Evolutionary conservation across 2,329 filamentous ascomycete genomes (phyloP).

Genomic region (Nigrospora sphaerica): DNA sequence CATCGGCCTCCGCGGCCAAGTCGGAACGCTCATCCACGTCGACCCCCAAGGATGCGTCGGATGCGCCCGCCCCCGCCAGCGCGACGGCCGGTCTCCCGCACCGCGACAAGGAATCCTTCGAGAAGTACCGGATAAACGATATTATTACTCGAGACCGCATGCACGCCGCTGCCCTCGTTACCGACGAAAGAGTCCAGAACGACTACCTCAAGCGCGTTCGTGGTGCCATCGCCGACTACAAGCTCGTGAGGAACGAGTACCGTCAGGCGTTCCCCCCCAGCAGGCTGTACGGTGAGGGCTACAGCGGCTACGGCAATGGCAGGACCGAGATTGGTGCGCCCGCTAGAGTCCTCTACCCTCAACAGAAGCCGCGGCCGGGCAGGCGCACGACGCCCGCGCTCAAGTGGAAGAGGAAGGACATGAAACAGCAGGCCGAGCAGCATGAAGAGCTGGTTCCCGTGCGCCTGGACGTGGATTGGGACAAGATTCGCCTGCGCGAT

Average conservation of each 20-base stretch:
- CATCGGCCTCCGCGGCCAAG: slow-evolving; percentile 14
- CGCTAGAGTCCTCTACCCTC: slow-evolving; percentile 71
- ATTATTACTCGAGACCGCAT: slow-evolving; percentile 47
- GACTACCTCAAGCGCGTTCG: slow-evolving; percentile 56
- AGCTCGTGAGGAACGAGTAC: slow-evolving; percentile 47
- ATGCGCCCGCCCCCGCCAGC: slow-evolving; percentile 21
- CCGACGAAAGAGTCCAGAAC: slow-evolving; percentile 45
- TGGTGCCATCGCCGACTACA: slow-evolving; percentile 64
- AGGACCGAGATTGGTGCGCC: slow-evolving; percentile 65
- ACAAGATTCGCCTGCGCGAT: slow-evolving; percentile 91
- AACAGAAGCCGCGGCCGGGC: slow-evolving; percentile 67
- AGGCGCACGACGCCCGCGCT: slow-evolving; percentile 67
- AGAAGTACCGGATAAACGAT: slow-evolving; percentile 45
- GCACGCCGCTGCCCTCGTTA: slow-evolving; percentile 43
- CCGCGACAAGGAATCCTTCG: slow-evolving; percentile 50
- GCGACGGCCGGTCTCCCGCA: slow-evolving; percentile 16
- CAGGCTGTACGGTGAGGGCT: slow-evolving; percentile 65
- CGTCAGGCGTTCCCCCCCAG: slow-evolving; percentile 48
- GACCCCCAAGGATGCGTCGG: slow-evolving; percentile 20
- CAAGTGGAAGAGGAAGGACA: slow-evolving; percentile 70
- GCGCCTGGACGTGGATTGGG: slow-evolving; percentile 87
- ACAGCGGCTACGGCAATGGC: slow-evolving; percentile 83
- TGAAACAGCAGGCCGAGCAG: slow-evolving; percentile 80
- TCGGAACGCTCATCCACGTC: slow-evolving; percentile 20
- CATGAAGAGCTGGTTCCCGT: slow-evolving; percentile 88